Evolutionary conservation across 2,329 filamentous ascomycete genomes (phyloP), one percentile per base, ranked within the genome.

Genomic region (Xylogone sp.): DNA sequence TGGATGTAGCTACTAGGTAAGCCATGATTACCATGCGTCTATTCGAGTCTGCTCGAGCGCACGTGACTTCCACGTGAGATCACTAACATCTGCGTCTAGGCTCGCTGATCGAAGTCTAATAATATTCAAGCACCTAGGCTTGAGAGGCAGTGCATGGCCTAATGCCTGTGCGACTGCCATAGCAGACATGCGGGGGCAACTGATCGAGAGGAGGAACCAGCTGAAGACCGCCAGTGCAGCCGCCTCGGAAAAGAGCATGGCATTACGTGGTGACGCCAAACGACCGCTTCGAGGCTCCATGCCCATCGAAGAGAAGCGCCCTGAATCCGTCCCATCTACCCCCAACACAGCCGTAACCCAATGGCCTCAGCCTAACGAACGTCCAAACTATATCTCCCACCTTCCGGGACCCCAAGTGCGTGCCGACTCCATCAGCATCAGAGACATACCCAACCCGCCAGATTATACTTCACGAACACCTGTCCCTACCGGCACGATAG

Each of bases 131-230:
- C 63, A 65, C 42, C 57, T 71, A 16, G 59, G 65, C 6, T 47
- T 64, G 5, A 60, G 69, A 45, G 68, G 66, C 6, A 68, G 58
- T 43, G 63, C 65, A 49, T 71, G 69, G 69, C 67, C 69, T 6
- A 63, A 66, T 39, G 69, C 68, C 19, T 71, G 69, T 48, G 67
- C 69, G n/a, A 62, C 67, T 22, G 69, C 67, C 16, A 66, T 71
- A 42, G 61, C 57, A 48, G 65, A 69, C 42, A 59, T 70, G 50
- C 63, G 65, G 16, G 34, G 34, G 24, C 29, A 19, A 16, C 24
- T 49, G 20, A 24, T 49, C n/a, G 34, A 42, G 34, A 16, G 21
- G 16, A 49, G 34, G 21, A 22, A 49, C 43, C 9, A 20, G 22
- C n/a, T 42, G 20, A 21, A 49, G 43, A 49, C 18, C 39, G 24